Base-by-base conservation (phyloP, 2,329 filamentous ascomycete species). In the Lizonia empirigonia region DNA sequence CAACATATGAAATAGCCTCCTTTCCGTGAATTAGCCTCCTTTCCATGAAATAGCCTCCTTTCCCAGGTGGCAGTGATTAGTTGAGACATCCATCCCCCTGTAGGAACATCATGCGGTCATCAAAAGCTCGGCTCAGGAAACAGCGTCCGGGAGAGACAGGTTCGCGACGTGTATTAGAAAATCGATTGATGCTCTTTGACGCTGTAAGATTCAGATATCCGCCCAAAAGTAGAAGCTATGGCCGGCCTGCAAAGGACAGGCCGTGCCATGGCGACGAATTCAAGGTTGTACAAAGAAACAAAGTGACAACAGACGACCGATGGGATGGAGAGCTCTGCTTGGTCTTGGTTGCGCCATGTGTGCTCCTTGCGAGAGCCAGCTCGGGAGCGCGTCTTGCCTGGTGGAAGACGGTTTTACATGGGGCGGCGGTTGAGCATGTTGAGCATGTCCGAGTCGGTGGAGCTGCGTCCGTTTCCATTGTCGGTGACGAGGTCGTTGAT, bases 401-500 rank as follows among this genome's bases (percentile, higher is more conserved):
- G 41, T 35, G 18, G 33, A 29, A 44, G 37, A 37, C 34, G 27
- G 29, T 22, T 58, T 59, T 70, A 71, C 67, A 71, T 69, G 50
- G 68, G 69, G 53, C 71, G 68, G 51, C 70, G 68, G 51, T 75
- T 75, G 42, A 76, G 68, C 64, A 72, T 72, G 59, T 72, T 75
- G 37, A 77, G 69, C 74, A 77, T 77, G 50, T 71, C 69, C 34
- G 71, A 74, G 58, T 77, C 74, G 50, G 73, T 74, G 29, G 71
- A 70, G 62, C 71, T 77, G 58, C 74, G 64, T 49, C 63, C 64
- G 29, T 65, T 64, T 23, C 68, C 68, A 45, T 63, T 72, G 50
- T 71, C 71, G 58, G 60, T 73, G 24, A 76, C 73, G 13, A 75
- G 70, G 37, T 74, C 71, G 50, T 69, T 74, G 63, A 74, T 76